Conservation (phyloP, 768 basidiomycete genomes). For the Tricholoma saponaceum region DNA sequence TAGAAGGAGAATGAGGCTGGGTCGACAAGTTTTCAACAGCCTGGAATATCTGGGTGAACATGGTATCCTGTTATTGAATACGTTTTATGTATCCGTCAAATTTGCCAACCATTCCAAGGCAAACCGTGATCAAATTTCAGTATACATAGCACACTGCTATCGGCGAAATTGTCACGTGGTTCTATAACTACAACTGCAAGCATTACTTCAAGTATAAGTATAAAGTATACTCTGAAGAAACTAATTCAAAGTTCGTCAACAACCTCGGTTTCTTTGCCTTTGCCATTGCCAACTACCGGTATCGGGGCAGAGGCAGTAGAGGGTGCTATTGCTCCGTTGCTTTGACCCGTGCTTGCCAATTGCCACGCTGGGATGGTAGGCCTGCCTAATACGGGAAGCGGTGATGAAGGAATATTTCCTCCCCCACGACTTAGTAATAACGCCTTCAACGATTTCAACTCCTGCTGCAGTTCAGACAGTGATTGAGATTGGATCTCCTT, state of each 20-base stretch:
- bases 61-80: conserved; percentile 20
- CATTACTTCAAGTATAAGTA: too few relatives aligned
- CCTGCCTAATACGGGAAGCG: conserved; percentile 50
- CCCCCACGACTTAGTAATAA: conserved; percentile 75
- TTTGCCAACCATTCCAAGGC: neutral
- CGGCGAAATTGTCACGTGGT: neutral
- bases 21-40: conserved; percentile 70
- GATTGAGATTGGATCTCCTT: conserved; percentile 82
- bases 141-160: too few relatives aligned
- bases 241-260: too few relatives aligned
- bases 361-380: conserved; percentile 93
- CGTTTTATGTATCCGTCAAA: neutral
- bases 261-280: conserved; percentile 57
- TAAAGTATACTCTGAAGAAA: too few relatives aligned
- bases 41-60: conserved; percentile 75
- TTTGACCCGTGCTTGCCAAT: conserved; percentile 43
- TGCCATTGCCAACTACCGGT: conserved; percentile 34
- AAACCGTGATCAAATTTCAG: too few relatives aligned
- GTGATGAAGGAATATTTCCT: conserved; percentile 41
- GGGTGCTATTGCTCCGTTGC: conserved; percentile 6
- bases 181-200: neutral
- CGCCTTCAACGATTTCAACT: conserved; percentile 91
- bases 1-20: conserved; percentile 28
- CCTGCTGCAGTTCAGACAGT: conserved; percentile 84
- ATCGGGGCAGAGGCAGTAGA: conserved; percentile 8